Base-by-base conservation (phyloP, 225 moss, liverwort and hornwort genomes). In the Asterella californica region DNA sequence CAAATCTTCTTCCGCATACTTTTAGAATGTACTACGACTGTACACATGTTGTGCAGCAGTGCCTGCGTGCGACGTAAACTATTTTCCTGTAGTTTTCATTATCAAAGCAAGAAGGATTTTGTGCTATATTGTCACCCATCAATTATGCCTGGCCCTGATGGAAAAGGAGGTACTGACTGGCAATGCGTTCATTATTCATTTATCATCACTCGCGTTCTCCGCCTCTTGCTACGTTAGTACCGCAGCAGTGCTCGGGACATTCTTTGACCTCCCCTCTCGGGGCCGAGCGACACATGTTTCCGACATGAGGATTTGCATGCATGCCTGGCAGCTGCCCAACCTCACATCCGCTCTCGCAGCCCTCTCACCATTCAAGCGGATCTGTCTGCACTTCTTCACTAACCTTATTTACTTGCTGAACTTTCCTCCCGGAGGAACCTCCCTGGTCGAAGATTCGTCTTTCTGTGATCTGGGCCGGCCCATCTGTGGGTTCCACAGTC, bases 31-130 rank as follows among this genome's bases (percentile, higher is more conserved):
- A 32, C 6, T 30, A 10, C 11, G 65, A 11, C 65, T 29, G 67
- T 67, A 34, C 67, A 18, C 67, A 34, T 36, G 30, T 17, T 67
- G 67, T 34, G 67, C 67, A 67, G 67, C 66, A 66, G 30, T 66
- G 30, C 66, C 33, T 30, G 32, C 67, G 14, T 6, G n/a, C 34
- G 67, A 67, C 67, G 34, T 67, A 29, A 67, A 67, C 33, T 67
- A 36, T 67, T 67, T 67, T 67, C 67, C 33, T 67, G 67, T 67
- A 67, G 67, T 67, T 67, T 67, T 67, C 67, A 36, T 67, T 15
- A 67, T 17, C 67, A 61, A 36, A 33, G 67, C 32, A 67, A 67
- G 67, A 36, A 67, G 67, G 67, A 12, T 67, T 67, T 67, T 67
- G 67, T 67, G 34, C 34, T 67, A 5, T 18, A 32, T 34, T 67